A percentile compares a stretch with the other conserved stretches of the same genome.
Conservation (phyloP, 805 yeast species). For the Candida sonorensis region DNA sequence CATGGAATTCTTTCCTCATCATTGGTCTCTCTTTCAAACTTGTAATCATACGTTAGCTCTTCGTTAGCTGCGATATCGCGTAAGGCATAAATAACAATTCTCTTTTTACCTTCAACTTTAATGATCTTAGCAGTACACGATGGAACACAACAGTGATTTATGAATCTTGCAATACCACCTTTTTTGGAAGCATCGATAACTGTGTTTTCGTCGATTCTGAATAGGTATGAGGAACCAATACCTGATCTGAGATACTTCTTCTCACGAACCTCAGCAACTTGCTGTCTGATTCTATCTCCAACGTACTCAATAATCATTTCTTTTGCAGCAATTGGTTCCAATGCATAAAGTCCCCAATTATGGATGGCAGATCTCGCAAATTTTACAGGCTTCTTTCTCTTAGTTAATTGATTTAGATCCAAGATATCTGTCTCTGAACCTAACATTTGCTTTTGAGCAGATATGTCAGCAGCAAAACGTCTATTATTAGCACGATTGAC, state of each 20-base stretch:
- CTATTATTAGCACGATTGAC: constrained; percentile 82
- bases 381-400: constrained; percentile 89
- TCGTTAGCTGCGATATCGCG: constrained; percentile 83
- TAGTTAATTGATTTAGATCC: constrained; percentile 79
- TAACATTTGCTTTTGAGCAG: constrained; percentile 68
- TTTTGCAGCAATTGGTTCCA: constrained; percentile 90
- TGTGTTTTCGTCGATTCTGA: constrained; percentile 87
- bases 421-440: constrained; percentile 79
- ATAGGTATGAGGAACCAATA: constrained; percentile 89
- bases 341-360: constrained; percentile 96
- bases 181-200: constrained; percentile 96
- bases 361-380: constrained; percentile 96
- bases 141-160: constrained; percentile 96
- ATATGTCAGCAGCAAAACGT: constrained; percentile 83
- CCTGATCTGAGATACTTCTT: constrained; percentile 81
- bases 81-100: constrained; percentile 92
- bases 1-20: constrained; percentile 86
- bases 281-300: constrained; percentile 90
- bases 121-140: constrained; percentile 96
- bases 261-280: constrained; percentile 90
- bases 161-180: constrained; percentile 96
- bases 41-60: constrained; percentile 93
- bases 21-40: constrained; percentile 85
- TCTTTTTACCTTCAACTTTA: constrained; percentile 86
- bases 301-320: constrained; percentile 98